Base-by-base conservation (phyloP, 2,329 filamentous ascomycete genomes). In the Raffaelea ambrosiae region DNA sequence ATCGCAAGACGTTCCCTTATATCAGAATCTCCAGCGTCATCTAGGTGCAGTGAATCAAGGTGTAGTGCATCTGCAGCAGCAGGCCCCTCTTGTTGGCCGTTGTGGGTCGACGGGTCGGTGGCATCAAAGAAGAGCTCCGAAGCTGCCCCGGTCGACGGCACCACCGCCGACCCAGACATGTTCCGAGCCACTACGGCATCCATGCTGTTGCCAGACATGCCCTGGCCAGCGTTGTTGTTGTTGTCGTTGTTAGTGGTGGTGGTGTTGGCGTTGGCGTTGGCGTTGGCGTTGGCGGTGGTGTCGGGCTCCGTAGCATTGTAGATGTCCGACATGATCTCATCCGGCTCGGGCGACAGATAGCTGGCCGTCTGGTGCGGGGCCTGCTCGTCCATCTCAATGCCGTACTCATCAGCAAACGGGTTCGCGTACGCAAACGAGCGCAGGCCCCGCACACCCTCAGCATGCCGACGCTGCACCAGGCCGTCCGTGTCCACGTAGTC, bases 401-500 rank as follows among this genome's bases (percentile, higher is more conserved):
- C 67, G 55, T 78, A 62, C 58, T 79, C 76, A 54, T 79, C 76
- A 39, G 72, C 68, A 51, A 83, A 83, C 3, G 79, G 79, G 59
- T 83, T 79, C 48, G 74, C 66, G 54, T 77, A 77, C 18, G 72
- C 51, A 2, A 74, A 66, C 0, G 68, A 57, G 53, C 67, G 63
- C 39, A 78, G 61, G 3, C 70, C 72, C 40, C 70, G 69, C 13
- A 69, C 62, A 21, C 68, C 72, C 8, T 72, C 69, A 26, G 60
- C 62, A 19, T 70, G 72, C 44, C 74, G 72, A 36, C 70, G 69
- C 47, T 77, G 72, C 44, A 72, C 55, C 29, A 77, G 62, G 8
- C 73, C 72, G 8, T 47, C 46, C 5, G 50, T 40, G n/a, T n/a
- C 26, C 13, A n/a, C 20, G 40, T 20, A 60, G 18, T 79, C 68